Evolutionary conservation across 257 asterid species (phyloP), one percentile per base, ranked within the genome.

Genomic region (Capsicum chinense): DNA sequence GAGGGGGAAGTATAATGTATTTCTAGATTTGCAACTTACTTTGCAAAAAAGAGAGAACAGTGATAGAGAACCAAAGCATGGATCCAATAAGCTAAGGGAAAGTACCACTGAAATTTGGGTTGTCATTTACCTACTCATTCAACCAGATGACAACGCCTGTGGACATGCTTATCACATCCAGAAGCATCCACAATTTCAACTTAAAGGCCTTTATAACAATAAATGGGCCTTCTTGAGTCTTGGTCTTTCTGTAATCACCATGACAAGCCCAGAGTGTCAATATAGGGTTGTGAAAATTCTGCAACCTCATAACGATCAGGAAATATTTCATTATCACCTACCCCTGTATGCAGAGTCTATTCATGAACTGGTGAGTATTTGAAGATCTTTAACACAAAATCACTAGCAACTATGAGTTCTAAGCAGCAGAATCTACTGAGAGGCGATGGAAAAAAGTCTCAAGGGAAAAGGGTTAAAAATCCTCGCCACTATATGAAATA

Each of bases 261-360:
- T 92, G 67, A 88, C 92, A 66, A 94, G 86, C 79, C 93, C 95
- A 14, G 92, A 89, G 11, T 91, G 33, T 26, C 95, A 7, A 92
- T 82, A 78, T 94, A 94, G 6, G 97, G 97, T 68, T 89, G 95
- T 19, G 97, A 74, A 82, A 94, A 94, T 16, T 83, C 92, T 0
- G 86, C 95, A 12, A 70, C 50, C 74, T 56, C 85, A 37, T 80
- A 93, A 0, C 95, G 93, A 15, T 94, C 88, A 1, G 94, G 94
- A 88, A 92, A 71, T 85, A 93, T 92, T 60, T 83, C 90, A 3
- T 87, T 92, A 56, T 92, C 98, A 4, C 95, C 98, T 16, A 92
- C 95, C 3, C 91, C 94, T 70, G 92, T 94, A 85, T 92, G 94
- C 85, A 94, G 83, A 44, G 71, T 92, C 97, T 91, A 39, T n/a